These are phyloP conservation scores for Penicillium coprophilum DNA, from an alignment of 495 filamentous ascomycete genomes.

Conservation along the genomic window DNA sequence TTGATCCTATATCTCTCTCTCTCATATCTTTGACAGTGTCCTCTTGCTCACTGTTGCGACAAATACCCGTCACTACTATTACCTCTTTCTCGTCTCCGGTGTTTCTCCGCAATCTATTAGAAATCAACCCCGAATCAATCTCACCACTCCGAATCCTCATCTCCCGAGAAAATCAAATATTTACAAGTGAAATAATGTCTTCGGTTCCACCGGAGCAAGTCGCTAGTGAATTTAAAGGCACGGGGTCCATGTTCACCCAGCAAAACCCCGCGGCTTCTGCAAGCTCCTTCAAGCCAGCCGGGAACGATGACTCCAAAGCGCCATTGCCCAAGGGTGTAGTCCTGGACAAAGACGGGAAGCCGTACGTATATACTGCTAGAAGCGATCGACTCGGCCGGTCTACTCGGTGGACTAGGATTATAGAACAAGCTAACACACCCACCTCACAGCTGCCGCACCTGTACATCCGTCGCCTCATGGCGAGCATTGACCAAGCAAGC, in stretches of 20 bases:
- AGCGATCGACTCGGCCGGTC: background rate
- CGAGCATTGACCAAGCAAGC: slow-evolving; percentile 62
- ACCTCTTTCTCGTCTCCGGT: slow-evolving; percentile 5
- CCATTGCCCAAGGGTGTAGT: slow-evolving; percentile 75
- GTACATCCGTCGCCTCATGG: slow-evolving; percentile 74
- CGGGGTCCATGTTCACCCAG: slow-evolving; percentile 25
- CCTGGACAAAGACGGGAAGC: slow-evolving; percentile 91
- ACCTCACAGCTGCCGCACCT: slow-evolving; percentile 75
- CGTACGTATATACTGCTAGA: slow-evolving; percentile 56
- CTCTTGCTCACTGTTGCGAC: background rate
- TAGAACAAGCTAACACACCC: slow-evolving; percentile 6
- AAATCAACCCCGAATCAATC: slow-evolving; percentile 21
- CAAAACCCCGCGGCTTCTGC: slow-evolving; percentile 15
- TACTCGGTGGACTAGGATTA: background rate
- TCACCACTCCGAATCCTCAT: background rate
- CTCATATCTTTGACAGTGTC: background rate
- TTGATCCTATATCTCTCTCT: background rate
- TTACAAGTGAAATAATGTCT: slow-evolving; percentile 15
- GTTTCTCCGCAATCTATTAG: slow-evolving; percentile 25
- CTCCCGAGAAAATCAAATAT: background rate
- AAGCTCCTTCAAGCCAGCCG: slow-evolving; percentile 24
- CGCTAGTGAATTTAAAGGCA: slow-evolving; percentile 7
- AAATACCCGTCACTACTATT: background rate
- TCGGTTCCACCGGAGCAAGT: slow-evolving; percentile 22
- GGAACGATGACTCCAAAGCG: slow-evolving; percentile 35